A percentile compares a stretch with the other conserved stretches of the same genome.
Evolutionary conservation across 1,284 basidiomycete genomes (phyloP).

Genomic region (Ustilago vetiveriae): DNA sequence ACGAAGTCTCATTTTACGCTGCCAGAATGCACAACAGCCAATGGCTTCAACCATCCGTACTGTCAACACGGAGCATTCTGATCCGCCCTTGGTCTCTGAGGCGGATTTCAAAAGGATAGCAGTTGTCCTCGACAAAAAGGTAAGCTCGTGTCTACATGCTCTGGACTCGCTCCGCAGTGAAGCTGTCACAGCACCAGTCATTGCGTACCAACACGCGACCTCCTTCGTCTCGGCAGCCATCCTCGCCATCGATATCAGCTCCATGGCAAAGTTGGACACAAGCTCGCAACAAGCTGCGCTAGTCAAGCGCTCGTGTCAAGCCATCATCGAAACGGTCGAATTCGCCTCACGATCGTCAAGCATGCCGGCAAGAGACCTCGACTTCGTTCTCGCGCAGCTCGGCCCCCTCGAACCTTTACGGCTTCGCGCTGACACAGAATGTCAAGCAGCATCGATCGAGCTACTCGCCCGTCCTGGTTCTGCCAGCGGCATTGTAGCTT

Average conservation of each 20-base stretch:
- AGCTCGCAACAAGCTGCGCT: not conserved
- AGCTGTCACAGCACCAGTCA: not conserved
- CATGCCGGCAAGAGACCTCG: not conserved
- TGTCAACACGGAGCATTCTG: not conserved
- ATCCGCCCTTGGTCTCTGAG: constrained; percentile 6
- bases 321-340: constrained; percentile 12
- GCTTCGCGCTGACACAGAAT: too few species aligned
- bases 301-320: constrained; percentile 11
- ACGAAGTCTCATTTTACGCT: constrained; percentile 11
- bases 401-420: constrained; percentile 1
- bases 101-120: constrained; percentile 18
- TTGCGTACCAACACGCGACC: constrained; percentile 2
- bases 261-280: not conserved
- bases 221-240: constrained; percentile 14
- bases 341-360: not conserved
- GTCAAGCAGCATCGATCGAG: not conserved
- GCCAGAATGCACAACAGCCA: not conserved
- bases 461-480: constrained; percentile 9
- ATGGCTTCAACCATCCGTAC: not conserved
- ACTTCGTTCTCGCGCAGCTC: constrained; percentile 22
- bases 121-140: constrained; percentile 20
- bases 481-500: constrained; percentile 20
- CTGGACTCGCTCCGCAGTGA: constrained; percentile 1
- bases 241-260: constrained; percentile 11
- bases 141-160: constrained; percentile 10